Conservation (phyloP, 306 rosid species). For the Alnus glutinosa region DNA sequence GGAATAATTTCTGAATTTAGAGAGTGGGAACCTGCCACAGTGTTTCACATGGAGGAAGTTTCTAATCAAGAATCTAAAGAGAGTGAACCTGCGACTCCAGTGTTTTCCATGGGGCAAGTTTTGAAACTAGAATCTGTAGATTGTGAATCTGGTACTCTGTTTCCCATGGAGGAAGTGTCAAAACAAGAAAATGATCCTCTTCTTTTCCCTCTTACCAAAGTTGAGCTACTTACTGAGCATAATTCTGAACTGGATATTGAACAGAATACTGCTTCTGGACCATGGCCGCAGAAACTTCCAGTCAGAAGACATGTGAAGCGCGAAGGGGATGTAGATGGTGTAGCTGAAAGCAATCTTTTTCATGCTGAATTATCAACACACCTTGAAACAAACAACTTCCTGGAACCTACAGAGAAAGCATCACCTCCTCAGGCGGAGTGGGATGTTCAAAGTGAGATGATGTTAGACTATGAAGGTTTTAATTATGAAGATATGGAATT, state of each 20-base stretch:
- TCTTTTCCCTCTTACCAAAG: conserved; percentile 64
- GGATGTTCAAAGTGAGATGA: conserved; percentile 44
- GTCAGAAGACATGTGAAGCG: conserved; percentile 75
- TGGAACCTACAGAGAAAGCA: conserved; percentile 32
- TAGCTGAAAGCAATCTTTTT: conserved; percentile 35
- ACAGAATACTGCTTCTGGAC: conserved; percentile 54
- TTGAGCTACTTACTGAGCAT: conserved; percentile 63
- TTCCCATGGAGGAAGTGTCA: conserved; percentile 49
- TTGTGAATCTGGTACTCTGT: conserved; percentile 56
- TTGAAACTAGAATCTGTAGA: conserved; percentile 42
- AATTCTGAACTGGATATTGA: conserved; percentile 51
- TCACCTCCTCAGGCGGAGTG: conserved; percentile 41
- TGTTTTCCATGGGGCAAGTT: conserved; percentile 51
- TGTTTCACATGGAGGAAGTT: conserved; percentile 51
- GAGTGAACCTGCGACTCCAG: conserved; percentile 54
- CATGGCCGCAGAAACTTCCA: conserved; percentile 72
- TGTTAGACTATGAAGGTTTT: conserved; percentile 46
- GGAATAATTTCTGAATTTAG: conserved; percentile 46
- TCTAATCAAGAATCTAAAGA: conserved; percentile 40
- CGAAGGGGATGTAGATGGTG: conserved; percentile 62
- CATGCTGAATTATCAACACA: conserved; percentile 36
- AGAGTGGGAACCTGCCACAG: conserved; percentile 55
- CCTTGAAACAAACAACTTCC: conserved; percentile 31
- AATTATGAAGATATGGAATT: conserved; percentile 54
- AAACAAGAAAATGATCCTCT: conserved; percentile 66